A percentile compares a stretch with the other conserved stretches of the same genome.
Evolutionary conservation across 2,329 filamentous ascomycete genomes (phyloP).

Genomic region (Paracorniculantispora psalliotae): DNA sequence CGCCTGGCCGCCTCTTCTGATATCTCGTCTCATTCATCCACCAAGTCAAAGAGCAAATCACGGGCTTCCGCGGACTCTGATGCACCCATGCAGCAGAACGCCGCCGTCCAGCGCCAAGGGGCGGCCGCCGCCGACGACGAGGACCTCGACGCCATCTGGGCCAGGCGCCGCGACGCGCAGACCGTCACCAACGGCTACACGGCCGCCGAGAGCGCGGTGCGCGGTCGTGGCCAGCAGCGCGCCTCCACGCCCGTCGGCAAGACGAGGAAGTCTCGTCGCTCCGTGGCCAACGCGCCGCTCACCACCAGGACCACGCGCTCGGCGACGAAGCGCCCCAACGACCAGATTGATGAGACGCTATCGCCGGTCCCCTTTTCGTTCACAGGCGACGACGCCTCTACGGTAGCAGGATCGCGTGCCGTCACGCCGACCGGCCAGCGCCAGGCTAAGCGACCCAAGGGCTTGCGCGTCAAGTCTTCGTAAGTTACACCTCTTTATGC

Average conservation of each 20-base stretch:
- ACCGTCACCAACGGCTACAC: slow-evolving; percentile 33
- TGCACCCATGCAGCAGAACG: slow-evolving; percentile 6
- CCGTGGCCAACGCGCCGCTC: slow-evolving; percentile 26
- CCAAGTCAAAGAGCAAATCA: slow-evolving; percentile 21
- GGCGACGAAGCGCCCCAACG: slow-evolving; percentile 48
- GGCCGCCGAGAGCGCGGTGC: slow-evolving; percentile 35
- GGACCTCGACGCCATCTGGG: slow-evolving; percentile 29
- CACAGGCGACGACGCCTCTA: slow-evolving; percentile 41
- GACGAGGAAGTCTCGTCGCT: slow-evolving; percentile 33
- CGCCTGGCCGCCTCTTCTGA: slow-evolving; percentile 28
- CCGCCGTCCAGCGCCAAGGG: slow-evolving; percentile 17
- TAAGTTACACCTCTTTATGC: slow-evolving; percentile 39
- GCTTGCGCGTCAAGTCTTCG: slow-evolving; percentile 64
- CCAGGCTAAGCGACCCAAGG: slow-evolving; percentile 55
- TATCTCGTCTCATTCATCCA: slow-evolving; percentile 27
- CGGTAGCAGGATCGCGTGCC: slow-evolving; percentile 51
- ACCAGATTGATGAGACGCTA: slow-evolving; percentile 48
- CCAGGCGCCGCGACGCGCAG: slow-evolving; percentile 33
- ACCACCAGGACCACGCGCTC: slow-evolving; percentile 44
- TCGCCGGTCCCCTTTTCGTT: slow-evolving; percentile 50
- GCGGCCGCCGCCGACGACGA: too few species aligned
- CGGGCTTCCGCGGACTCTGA: not conserved
- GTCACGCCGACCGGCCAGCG: slow-evolving; percentile 54
- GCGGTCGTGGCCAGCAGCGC: slow-evolving; percentile 24
- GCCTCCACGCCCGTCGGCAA: slow-evolving; percentile 28